Evolutionary conservation across 2,329 filamentous ascomycete genomes (phyloP).

Genomic region (Pseudonectria foliicola): DNA sequence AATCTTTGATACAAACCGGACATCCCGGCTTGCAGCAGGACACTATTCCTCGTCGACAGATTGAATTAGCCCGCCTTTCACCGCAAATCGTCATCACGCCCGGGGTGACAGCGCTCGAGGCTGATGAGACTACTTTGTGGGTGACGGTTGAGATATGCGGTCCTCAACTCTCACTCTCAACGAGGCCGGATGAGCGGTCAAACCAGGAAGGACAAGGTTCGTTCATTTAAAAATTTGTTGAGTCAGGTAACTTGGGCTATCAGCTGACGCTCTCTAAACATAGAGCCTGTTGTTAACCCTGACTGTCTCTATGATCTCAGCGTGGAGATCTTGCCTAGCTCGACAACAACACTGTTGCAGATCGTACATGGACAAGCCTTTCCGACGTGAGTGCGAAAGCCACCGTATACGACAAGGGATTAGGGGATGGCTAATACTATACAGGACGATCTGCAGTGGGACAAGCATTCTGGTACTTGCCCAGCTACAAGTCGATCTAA

Average conservation of each 20-base stretch:
- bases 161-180: slow-evolving; percentile 25
- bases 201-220: slow-evolving; percentile 13
- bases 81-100: slow-evolving; percentile 39
- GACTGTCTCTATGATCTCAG: slow-evolving; percentile 43
- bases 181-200: background rate
- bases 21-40: background rate
- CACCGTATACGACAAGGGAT: background rate
- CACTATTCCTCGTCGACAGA: background rate
- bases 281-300: slow-evolving; percentile 32
- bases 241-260: background rate
- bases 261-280: slow-evolving; percentile 1
- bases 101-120: slow-evolving; percentile 29
- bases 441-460: slow-evolving; percentile 35
- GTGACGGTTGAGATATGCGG: slow-evolving; percentile 42
- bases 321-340: slow-evolving; percentile 37
- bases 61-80: slow-evolving; percentile 19
- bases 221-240: slow-evolving; percentile 1
- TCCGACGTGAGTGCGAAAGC: slow-evolving; percentile 30
- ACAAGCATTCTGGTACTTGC: slow-evolving; percentile 43
- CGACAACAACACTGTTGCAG: slow-evolving; percentile 36
- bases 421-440: slow-evolving; percentile 2
- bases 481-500: slow-evolving; percentile 32
- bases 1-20: background rate
- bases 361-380: slow-evolving; percentile 38
- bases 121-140: slow-evolving; percentile 35